A percentile compares a stretch with the other conserved stretches of the same genome.
Evolutionary conservation across 2,329 filamentous ascomycete genomes (phyloP).

Genomic region (Lachnellula cervina): DNA sequence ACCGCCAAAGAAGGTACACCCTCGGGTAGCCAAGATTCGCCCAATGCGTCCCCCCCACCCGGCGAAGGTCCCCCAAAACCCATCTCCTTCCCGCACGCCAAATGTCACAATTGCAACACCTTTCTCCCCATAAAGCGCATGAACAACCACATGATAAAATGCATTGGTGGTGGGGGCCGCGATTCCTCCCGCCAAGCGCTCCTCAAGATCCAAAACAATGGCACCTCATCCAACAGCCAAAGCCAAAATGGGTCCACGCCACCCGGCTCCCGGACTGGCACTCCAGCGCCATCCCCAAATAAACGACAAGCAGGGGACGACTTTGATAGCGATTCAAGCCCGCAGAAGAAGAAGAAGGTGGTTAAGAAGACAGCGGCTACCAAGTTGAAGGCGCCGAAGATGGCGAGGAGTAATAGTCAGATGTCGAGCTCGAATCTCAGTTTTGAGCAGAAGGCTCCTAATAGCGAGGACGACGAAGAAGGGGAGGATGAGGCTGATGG

Average conservation of each 20-base stretch:
- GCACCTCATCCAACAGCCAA: conserved; percentile 29
- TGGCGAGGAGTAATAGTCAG: conserved; percentile 18
- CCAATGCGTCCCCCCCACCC: conserved; percentile 37
- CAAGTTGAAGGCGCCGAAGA: conserved; percentile 26
- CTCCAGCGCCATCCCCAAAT: conserved; percentile 45
- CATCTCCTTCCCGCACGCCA: conserved; percentile 60
- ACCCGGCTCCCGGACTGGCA: conserved; percentile 59
- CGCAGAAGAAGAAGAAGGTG: conserved; percentile 29
- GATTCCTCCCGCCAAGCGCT: conserved; percentile 58
- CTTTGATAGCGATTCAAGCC: conserved; percentile 28
- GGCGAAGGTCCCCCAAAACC: conserved; percentile 56
- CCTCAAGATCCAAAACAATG: conserved; percentile 58
- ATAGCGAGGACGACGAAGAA: conserved; percentile 22
- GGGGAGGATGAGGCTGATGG: conserved; percentile 27
- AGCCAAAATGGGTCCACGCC: conserved; percentile 54
- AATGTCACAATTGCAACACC: conserved; percentile 63
- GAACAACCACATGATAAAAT: conserved; percentile 65
- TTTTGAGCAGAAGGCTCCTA: conserved; percentile 22
- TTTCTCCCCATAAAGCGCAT: conserved; percentile 61
- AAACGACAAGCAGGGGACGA: conserved; percentile 30
- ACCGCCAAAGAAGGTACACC: conserved; percentile 30
- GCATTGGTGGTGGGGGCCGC: conserved; percentile 61
- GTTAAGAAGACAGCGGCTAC: conserved; percentile 24
- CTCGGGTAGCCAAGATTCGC: conserved; percentile 43
- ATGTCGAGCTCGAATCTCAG: conserved; percentile 20